Conservation (phyloP, 495 filamentous ascomycete genomes). For the Daldinia grandis region DNA sequence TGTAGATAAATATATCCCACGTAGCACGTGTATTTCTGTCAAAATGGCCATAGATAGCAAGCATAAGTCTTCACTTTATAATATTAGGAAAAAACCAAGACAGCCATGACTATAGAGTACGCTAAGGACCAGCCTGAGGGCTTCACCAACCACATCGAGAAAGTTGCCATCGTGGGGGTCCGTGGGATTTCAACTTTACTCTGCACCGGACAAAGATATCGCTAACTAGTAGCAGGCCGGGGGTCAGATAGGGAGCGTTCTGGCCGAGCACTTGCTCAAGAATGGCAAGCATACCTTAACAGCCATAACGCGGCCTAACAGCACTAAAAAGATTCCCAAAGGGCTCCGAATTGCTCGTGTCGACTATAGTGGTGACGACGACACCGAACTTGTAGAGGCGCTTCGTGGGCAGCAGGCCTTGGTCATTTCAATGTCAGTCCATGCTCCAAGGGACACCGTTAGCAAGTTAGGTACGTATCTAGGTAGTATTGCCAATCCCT, state of each 20-base stretch:
- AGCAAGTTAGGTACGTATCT: slow-evolving; percentile 50
- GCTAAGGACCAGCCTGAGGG: slow-evolving; percentile 10
- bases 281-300: slow-evolving; percentile 56
- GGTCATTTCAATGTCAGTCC: slow-evolving; percentile 64
- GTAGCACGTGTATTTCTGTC: neutral
- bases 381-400: slow-evolving; percentile 48
- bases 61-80: neutral
- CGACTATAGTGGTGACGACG: slow-evolving; percentile 48
- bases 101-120: slow-evolving; percentile 31
- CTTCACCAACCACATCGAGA: slow-evolving; percentile 49
- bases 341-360: slow-evolving; percentile 48
- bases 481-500: neutral
- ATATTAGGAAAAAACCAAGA: slow-evolving; percentile 31
- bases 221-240: slow-evolving; percentile 50
- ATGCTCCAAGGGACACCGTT: slow-evolving; percentile 46
- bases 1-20: neutral
- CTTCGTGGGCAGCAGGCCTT: slow-evolving; percentile 63
- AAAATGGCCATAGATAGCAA: neutral
- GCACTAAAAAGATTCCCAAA: slow-evolving; percentile 43
- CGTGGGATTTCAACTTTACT: slow-evolving; percentile 10
- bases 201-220: neutral
- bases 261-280: slow-evolving; percentile 54
- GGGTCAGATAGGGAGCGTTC: slow-evolving; percentile 59
- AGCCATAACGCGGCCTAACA: slow-evolving; percentile 51
- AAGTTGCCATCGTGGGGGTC: slow-evolving; percentile 56